Base-by-base conservation (phyloP, 345 rosid species). In the Trapa incisa region DNA sequence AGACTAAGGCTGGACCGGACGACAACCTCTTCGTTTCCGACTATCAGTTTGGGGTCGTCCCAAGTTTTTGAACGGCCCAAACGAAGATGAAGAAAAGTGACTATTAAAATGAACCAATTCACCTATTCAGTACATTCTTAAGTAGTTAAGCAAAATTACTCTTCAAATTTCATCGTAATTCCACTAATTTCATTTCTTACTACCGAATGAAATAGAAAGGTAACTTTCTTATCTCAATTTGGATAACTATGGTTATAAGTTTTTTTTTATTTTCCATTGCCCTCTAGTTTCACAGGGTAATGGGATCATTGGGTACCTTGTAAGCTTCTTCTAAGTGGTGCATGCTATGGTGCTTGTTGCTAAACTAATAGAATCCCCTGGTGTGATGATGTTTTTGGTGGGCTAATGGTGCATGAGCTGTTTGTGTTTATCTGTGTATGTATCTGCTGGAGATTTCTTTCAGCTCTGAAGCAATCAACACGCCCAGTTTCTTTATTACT, bases 1-100 rank as follows among this genome's bases (percentile, higher is more conserved):
- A 85, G 37, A 70, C 52, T 3, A 94, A 85, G 37, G 72, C 52
- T 3, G 93, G 74, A 48, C 69, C 67, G 5, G 91, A 85, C 9
- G 48, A 70, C 77, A 0, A 73, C 69, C 80, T 47, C 79, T 0
- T 22, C 66, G 0, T 71, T 53, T 68, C 64, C 14, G 77, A 69
- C 70, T 47, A 72, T 37, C 86, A 78, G 66, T 92, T 83, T 78
- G 90, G 94, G n/a, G 86, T 89, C 73, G 98, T 92, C 54, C 97
- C 98, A 0, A 72, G 93, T 33, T 85, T 82, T 56, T 84, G 70
- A 72, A 13, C 22, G 0, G 10, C 33, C 15, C 7, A 1, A 35
- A 58, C 3, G 3, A 11, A 29, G 33, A 58, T 2, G 32, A 58
- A 22, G 29, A 22, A 22, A 22, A 22, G 29, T 22, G 29, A 22